Conservation (phyloP, 2,329 filamentous ascomycete genomes). For the Peltaster fructicola region DNA sequence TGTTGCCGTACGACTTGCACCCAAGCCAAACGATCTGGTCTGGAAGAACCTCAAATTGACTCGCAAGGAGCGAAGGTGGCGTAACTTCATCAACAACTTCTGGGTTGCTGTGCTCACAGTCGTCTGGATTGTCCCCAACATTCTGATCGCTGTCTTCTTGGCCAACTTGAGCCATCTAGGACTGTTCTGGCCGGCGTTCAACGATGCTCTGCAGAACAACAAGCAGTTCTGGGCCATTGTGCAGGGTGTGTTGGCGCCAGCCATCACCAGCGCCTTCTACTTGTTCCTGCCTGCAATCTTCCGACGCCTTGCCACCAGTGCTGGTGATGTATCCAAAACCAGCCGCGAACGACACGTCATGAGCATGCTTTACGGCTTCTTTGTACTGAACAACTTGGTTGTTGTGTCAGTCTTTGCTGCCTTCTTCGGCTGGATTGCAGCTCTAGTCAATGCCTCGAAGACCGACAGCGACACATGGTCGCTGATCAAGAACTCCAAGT, state of each 20-base stretch:
- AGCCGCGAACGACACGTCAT: slow-evolving; percentile 82
- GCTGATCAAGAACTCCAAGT: slow-evolving; percentile 45
- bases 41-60: slow-evolving; percentile 81
- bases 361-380: slow-evolving; percentile 82
- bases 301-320: slow-evolving; percentile 63
- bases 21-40: slow-evolving; percentile 78
- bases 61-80: slow-evolving; percentile 50
- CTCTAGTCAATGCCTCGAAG: slow-evolving; percentile 42
- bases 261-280: slow-evolving; percentile 74
- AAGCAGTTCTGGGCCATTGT: slow-evolving; percentile 64
- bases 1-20: slow-evolving; percentile 60
- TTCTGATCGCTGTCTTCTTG: slow-evolving; percentile 83
- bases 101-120: slow-evolving; percentile 71
- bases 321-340: slow-evolving; percentile 82
- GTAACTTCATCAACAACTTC: slow-evolving; percentile 60
- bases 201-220: slow-evolving; percentile 42
- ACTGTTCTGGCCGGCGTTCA: slow-evolving; percentile 61
- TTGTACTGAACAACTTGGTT: slow-evolving; percentile 91
- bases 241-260: slow-evolving; percentile 81
- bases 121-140: slow-evolving; percentile 81
- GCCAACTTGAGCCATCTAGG: slow-evolving; percentile 71
- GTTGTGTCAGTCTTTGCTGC: slow-evolving; percentile 86
- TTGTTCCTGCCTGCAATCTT: slow-evolving; percentile 80
- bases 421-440: slow-evolving; percentile 54
- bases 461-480: slow-evolving; percentile 45